Evolutionary conservation across 164 flowering plant genomes (phyloP), one percentile per base, ranked within the genome.

Genomic region (Vitis cinerea): DNA sequence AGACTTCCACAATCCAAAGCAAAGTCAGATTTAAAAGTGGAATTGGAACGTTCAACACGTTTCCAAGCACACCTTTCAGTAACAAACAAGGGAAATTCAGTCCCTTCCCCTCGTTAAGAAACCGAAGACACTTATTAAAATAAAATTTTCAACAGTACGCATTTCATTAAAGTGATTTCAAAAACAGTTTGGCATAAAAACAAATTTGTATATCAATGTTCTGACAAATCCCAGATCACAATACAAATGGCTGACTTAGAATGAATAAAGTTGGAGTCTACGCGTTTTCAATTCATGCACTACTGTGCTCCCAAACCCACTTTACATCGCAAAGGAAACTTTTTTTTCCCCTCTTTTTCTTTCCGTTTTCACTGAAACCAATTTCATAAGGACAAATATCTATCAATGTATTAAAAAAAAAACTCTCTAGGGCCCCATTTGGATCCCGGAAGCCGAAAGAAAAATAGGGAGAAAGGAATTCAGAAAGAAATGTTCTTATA

Each of bases 11-110:
- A 15, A 64, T 51, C 19, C 64, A 31, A 79, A 77, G 78, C 62
- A 75, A 74, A 74, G 76, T 71, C 80, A 77, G 69, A 59, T 61
- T 67, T 9, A 68, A 75, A 68, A 61, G 69, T 9, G 50, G 61
- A 60, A 63, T 12, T 66, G 59, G 73, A 70, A 57, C 71, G 57
- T 76, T 74, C 71, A 75, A 61, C 82, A 73, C 75, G 79, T 71
- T 72, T 73, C 63, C 61, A 57, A 60, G 50, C 54, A 7, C 62
- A 50, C 47, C 68, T 71, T 67, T 72, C 58, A 49, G 79, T 64
- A 48, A 59, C 50, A 59, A 72, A 76, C 66, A 52, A 72, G 69
- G 70, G 59, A 59, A 58, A 67, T n/a, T 57, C 50, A 17, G 50
- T 62, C 15, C 31, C 56, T 31, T 67, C 37, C 17, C 55, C 66